phyloP scores from a whole-genome alignment of 768 basidiomycete genomes.

The Leucogyrophana mollusca region DNA sequence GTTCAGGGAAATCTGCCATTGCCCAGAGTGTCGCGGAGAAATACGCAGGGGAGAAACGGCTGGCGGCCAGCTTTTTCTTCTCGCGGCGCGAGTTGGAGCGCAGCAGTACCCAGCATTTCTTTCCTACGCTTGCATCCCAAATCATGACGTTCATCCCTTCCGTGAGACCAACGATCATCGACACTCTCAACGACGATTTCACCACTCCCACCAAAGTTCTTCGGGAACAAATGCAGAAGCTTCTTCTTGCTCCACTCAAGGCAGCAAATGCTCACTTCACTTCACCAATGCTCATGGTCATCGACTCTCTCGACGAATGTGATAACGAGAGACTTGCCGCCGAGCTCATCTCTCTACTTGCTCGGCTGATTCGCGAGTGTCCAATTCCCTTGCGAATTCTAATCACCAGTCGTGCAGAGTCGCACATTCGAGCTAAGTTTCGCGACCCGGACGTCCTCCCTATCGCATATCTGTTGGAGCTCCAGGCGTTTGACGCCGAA shows the following conservation, averaged over 20 bases:
- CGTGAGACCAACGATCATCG: conserved; percentile 17
- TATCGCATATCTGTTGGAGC: conserved; percentile 9
- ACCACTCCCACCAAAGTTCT: conserved; percentile 26
- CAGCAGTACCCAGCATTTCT: conserved; percentile 18
- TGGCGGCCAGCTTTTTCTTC: conserved; percentile 37
- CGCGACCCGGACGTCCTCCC: conserved; percentile 11
- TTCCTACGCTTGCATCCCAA: conserved; percentile 33
- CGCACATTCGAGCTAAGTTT: conserved; percentile 18
- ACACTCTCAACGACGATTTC: conserved; percentile 21
- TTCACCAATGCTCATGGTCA: conserved; percentile 16
- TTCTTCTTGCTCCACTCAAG: conserved; percentile 19
- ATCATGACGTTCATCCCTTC: conserved; percentile 20
- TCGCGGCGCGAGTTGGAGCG: conserved; percentile 25
- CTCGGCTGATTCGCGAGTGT: conserved; percentile 9
- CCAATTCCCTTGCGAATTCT: conserved; percentile 20
- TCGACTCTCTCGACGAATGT: conserved; percentile 26
- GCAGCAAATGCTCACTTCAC: conserved; percentile 6
- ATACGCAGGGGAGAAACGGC: conserved; percentile 13
- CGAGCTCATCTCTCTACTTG: conserved; percentile 23
- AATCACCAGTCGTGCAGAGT: conserved; percentile 19
- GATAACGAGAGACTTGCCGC: conserved; percentile 22
- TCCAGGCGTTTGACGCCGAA: conserved; percentile 20
- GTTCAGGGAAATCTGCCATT: conserved; percentile 26
- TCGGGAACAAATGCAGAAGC: conserved; percentile 26
- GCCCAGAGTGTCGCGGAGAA: conserved; percentile 30